Conservation (phyloP, 2,329 filamentous ascomycete species). For the Pyrenophora graminea region DNA sequence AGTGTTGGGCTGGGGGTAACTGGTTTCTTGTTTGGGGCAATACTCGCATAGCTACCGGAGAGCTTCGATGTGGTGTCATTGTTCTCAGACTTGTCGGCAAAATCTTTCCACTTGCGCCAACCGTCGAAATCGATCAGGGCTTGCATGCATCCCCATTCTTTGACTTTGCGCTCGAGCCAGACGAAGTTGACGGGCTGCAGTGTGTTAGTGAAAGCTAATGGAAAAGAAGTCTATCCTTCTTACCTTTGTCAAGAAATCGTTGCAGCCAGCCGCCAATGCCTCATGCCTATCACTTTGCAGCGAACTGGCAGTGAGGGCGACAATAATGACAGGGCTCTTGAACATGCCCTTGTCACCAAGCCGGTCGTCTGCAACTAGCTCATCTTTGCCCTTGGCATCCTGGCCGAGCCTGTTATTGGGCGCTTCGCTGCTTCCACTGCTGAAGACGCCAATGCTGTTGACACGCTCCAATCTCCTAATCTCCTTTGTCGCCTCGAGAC, state of each 20-base stretch:
- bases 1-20: constrained; percentile 18
- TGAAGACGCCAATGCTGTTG: constrained; percentile 91
- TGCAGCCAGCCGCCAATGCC: constrained; percentile 91
- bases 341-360: constrained; percentile 71
- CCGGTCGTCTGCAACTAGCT: constrained; percentile 66
- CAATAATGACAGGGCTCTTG: constrained; percentile 97
- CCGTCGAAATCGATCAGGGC: constrained; percentile 97
- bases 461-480: constrained; percentile 86
- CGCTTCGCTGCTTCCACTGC: constrained; percentile 54
- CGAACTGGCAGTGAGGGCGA: constrained; percentile 91
- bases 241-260: constrained; percentile 98
- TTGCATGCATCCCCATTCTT: constrained; percentile 99
- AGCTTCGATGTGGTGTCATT: constrained; percentile 43
- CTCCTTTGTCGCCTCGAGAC: constrained; percentile 91
- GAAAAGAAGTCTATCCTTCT: constrained; percentile 22
- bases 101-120: constrained; percentile 97
- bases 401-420: constrained; percentile 43
- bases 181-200: constrained; percentile 90
- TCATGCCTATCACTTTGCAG: constrained; percentile 95
- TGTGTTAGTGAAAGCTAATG: constrained; percentile 23
- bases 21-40: constrained; percentile 33
- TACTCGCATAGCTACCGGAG: constrained; percentile 38
- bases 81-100: constrained; percentile 49
- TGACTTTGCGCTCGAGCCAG: constrained; percentile 96
- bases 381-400: constrained; percentile 42